Conservation (phyloP, 2,329 filamentous ascomycete species). For the Taxawa tesnikishii region DNA sequence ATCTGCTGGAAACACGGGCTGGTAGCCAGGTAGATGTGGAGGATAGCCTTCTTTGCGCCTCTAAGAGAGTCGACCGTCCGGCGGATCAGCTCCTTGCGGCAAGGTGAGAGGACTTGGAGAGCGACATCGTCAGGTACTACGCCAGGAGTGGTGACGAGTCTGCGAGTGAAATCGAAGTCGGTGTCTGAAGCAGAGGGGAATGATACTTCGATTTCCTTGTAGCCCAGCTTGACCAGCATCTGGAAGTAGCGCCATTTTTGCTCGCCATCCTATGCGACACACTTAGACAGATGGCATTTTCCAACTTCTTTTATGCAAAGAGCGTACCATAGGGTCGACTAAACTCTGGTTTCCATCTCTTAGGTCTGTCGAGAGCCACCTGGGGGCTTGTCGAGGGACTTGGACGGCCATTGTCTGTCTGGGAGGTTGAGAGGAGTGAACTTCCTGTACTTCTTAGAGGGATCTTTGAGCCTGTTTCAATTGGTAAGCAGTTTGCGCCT, state of each 20-base stretch:
- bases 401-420: slow-evolving; percentile 72
- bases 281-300: not conserved
- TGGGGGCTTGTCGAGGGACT: slow-evolving; percentile 70
- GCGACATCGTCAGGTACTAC: slow-evolving; percentile 78
- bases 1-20: slow-evolving; percentile 90
- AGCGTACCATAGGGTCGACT: slow-evolving; percentile 75
- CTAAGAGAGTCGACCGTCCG: slow-evolving; percentile 79
- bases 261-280: slow-evolving; percentile 59
- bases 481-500: not conserved
- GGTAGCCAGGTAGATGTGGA: slow-evolving; percentile 93
- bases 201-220: slow-evolving; percentile 95
- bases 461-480: slow-evolving; percentile 51
- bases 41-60: slow-evolving; percentile 83
- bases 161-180: slow-evolving; percentile 89
- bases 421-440: slow-evolving; percentile 57
- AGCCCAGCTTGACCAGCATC: slow-evolving; percentile 83
- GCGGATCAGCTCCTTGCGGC: slow-evolving; percentile 79
- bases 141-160: slow-evolving; percentile 73
- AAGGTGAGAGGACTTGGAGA: slow-evolving; percentile 86
- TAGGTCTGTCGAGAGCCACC: slow-evolving; percentile 83
- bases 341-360: slow-evolving; percentile 91
- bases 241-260: slow-evolving; percentile 94
- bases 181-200: slow-evolving; percentile 91
- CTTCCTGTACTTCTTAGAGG: slow-evolving; percentile 62
- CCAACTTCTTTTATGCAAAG: not conserved